A percentile compares a stretch with the other conserved stretches of the same genome.
Evolutionary conservation across 441 rosid species (phyloP).

Genomic region (Arabidopsis lyrata): DNA sequence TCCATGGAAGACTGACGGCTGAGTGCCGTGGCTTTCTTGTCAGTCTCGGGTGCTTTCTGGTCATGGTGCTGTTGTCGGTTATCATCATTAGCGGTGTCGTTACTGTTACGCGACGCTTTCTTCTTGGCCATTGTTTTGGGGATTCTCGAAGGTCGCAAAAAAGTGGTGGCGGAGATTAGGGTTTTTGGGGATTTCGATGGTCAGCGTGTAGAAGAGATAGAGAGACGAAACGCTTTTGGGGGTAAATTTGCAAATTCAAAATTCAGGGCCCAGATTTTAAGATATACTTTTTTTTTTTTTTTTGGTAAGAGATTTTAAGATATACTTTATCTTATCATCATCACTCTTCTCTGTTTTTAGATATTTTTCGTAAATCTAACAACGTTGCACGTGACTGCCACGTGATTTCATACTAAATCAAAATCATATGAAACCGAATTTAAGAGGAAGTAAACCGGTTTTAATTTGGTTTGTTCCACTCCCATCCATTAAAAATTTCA

Average conservation of each 20-base stretch:
- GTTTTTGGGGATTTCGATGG: slow-evolving; percentile 40
- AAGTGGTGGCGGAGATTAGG: slow-evolving; percentile 22
- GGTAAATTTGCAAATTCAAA: slow-evolving; percentile 46
- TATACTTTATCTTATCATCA: background rate
- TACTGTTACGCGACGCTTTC: slow-evolving; percentile 50
- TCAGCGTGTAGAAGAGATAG: background rate
- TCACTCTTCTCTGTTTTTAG: slow-evolving; percentile 19
- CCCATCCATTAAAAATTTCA: too few relatives aligned
- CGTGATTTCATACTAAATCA: slow-evolving; percentile 4
- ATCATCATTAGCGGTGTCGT: slow-evolving; percentile 33
- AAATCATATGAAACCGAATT: too few relatives aligned
- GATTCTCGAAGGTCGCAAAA: slow-evolving; percentile 24
- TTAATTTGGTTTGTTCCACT: background rate
- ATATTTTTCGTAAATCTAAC: background rate
- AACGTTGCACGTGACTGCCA: slow-evolving; percentile 1
- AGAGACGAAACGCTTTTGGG: slow-evolving; percentile 21
- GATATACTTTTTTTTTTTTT: too few relatives aligned
- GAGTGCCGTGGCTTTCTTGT: slow-evolving; percentile 20
- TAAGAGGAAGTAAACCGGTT: too few relatives aligned
- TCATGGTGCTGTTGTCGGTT: slow-evolving; percentile 37
- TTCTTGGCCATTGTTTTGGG: slow-evolving; percentile 61
- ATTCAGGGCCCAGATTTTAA: slow-evolving; percentile 45
- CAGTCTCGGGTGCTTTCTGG: slow-evolving; percentile 18
- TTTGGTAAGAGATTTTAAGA: slow-evolving; percentile 14
- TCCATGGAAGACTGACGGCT: slow-evolving; percentile 40